Conservation (phyloP, 1,284 basidiomycete species). For the Trametes sp. region DNA sequence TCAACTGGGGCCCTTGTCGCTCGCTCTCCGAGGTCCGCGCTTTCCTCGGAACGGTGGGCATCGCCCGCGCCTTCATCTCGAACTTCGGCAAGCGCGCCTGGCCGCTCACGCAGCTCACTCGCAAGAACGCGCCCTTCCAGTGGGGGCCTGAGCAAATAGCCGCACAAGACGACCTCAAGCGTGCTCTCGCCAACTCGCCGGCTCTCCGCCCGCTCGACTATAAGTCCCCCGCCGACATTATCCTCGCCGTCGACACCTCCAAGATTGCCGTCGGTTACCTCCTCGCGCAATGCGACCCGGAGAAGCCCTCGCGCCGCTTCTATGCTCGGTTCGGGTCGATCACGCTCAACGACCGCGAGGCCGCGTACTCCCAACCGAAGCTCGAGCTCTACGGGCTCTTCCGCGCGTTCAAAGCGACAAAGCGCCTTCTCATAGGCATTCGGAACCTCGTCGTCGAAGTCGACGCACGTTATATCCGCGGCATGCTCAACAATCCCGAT, state of each 20-base stretch:
- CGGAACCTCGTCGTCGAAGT: constrained; percentile 47
- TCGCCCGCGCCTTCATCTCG: constrained; percentile 31
- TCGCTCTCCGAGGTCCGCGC: constrained; percentile 33
- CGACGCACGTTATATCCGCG: constrained; percentile 50
- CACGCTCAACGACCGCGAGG: constrained; percentile 44
- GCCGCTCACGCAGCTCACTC: constrained; percentile 35
- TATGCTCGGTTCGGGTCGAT: constrained; percentile 42
- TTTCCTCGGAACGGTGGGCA: constrained; percentile 34
- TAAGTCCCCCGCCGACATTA: constrained; percentile 47
- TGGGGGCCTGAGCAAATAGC: constrained; percentile 35
- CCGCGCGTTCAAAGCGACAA: constrained; percentile 37
- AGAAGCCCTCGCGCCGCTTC: constrained; percentile 23
- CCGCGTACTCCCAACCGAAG: constrained; percentile 50
- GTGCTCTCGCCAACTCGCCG: constrained; percentile 30
- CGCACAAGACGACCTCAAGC: constrained; percentile 38
- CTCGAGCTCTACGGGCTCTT: constrained; percentile 51
- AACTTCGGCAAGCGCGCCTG: constrained; percentile 30
- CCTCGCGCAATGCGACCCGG: constrained; percentile 40
- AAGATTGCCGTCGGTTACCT: constrained; percentile 45
- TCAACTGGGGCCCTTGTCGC: constrained; percentile 35
- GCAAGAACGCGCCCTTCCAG: constrained; percentile 31
- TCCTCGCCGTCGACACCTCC: constrained; percentile 47
- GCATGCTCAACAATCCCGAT: constrained; percentile 53
- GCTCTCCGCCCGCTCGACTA: constrained; percentile 56
- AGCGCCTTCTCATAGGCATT: constrained; percentile 44